phyloP scores from a whole-genome alignment of 768 basidiomycete genomes.

The Russula sp. region DNA sequence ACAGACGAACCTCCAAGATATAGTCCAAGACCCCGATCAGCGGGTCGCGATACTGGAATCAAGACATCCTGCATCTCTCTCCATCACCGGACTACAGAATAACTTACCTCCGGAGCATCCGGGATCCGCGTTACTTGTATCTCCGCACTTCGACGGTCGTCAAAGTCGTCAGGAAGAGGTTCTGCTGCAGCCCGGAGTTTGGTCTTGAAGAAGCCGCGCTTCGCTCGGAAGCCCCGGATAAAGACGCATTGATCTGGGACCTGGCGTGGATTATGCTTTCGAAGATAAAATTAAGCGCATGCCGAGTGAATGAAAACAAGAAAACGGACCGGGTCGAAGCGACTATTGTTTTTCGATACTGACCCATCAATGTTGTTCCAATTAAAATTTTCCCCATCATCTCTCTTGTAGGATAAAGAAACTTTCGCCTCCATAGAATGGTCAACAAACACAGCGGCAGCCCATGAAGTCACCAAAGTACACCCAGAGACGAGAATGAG shows the following conservation, averaged over 20 bases:
- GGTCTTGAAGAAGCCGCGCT: neutral
- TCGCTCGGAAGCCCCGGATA: conserved; percentile 11
- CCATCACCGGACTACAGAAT: neutral
- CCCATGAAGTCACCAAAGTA: too few species aligned
- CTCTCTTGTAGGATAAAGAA: too few species aligned
- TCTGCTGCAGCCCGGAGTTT: neutral
- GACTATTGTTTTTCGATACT: too few species aligned
- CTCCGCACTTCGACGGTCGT: neutral
- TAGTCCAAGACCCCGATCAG: conserved; percentile 5
- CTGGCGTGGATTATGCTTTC: neutral
- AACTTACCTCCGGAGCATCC: neutral
- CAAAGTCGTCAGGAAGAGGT: conserved; percentile 1
- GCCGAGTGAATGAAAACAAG: too few species aligned
- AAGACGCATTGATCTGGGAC: conserved; percentile 4
- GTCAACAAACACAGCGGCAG: too few species aligned
- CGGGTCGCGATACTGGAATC: conserved; percentile 3
- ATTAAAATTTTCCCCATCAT: too few species aligned
- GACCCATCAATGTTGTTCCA: too few species aligned
- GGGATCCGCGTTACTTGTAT: neutral
- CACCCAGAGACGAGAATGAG: too few species aligned
- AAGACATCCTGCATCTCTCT: neutral
- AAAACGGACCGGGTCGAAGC: too few species aligned
- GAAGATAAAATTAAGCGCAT: too few species aligned
- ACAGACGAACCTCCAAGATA: conserved; percentile 1
- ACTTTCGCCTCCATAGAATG: too few species aligned